Percentiles rank a stretch among this genome's conserved stretches.
Evolutionary conservation across 2,329 filamentous ascomycete species (phyloP).

Genomic region (Aureobasidium zeae): DNA sequence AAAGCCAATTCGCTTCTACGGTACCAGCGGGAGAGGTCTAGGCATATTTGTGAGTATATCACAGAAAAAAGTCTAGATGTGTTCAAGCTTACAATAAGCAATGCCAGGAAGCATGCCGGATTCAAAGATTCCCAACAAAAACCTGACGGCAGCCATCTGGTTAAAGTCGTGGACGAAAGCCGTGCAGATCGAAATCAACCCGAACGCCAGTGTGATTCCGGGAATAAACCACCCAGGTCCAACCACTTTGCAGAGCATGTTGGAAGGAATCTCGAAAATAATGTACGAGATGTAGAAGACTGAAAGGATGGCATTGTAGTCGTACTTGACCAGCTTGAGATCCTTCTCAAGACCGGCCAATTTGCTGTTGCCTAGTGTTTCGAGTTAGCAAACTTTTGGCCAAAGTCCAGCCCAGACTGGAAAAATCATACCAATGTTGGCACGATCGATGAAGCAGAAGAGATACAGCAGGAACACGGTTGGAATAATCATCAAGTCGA

Average conservation of each 20-base stretch:
- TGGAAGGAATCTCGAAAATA: slow-evolving; percentile 60
- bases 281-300: slow-evolving; percentile 67
- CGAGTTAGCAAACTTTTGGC: neutral
- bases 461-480: slow-evolving; percentile 59
- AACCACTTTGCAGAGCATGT: slow-evolving; percentile 59
- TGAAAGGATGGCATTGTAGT: slow-evolving; percentile 61
- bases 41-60: no score
- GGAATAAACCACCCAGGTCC: slow-evolving; percentile 67
- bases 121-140: slow-evolving; percentile 56
- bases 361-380: slow-evolving; percentile 53
- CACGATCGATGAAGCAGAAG: slow-evolving; percentile 67
- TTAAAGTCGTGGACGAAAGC: slow-evolving; percentile 53
- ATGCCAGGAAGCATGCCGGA: slow-evolving; percentile 66
- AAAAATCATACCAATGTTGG: slow-evolving; percentile 65
- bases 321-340: slow-evolving; percentile 42
- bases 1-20: slow-evolving; percentile 59
- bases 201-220: slow-evolving; percentile 52
- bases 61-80: slow-evolving; percentile 59
- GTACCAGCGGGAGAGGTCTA: slow-evolving; percentile 35
- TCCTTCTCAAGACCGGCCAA: slow-evolving; percentile 57
- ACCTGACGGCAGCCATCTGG: slow-evolving; percentile 51
- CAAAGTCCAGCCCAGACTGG: no score
- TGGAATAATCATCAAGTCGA: slow-evolving; percentile 57
- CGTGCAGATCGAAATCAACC: slow-evolving; percentile 52
- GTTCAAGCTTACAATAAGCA: no score